Conservation (phyloP, 352 stramenopile genomes). For the Phytophthora pistaciae region DNA sequence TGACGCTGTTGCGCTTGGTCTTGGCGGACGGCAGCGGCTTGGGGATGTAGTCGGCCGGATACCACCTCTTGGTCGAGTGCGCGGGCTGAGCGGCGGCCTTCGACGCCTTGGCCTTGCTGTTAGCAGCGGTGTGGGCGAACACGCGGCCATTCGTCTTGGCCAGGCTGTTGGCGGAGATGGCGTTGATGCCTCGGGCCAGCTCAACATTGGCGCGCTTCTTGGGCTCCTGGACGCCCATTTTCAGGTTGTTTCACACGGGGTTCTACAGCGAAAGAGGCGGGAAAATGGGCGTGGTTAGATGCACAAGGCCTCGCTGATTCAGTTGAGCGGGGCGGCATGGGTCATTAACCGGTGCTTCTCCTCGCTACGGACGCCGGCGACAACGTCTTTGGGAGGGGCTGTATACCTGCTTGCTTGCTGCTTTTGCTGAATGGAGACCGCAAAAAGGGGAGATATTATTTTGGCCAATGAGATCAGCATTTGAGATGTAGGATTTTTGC, state of each 20-base stretch:
- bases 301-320: neutral
- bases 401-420: slow-evolving; percentile 17
- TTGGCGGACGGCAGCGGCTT: slow-evolving; percentile 70
- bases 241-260: neutral
- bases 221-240: slow-evolving; percentile 36
- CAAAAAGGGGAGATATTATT: slow-evolving; percentile 4
- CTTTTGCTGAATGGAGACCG: slow-evolving; percentile 20
- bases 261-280: neutral
- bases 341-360: neutral
- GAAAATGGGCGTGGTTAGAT: slow-evolving; percentile 7
- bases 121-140: slow-evolving; percentile 43
- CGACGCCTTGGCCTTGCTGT: slow-evolving; percentile 25
- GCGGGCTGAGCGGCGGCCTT: slow-evolving; percentile 47
- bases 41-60: slow-evolving; percentile 73
- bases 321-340: neutral
- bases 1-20: slow-evolving; percentile 78
- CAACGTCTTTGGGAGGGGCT: too few species aligned
- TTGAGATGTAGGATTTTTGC: neutral
- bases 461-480: slow-evolving; percentile 18
- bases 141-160: slow-evolving; percentile 67
- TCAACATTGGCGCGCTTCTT: slow-evolving; percentile 70
- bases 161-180: slow-evolving; percentile 75
- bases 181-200: slow-evolving; percentile 80
- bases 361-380: neutral
- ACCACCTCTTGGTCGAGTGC: slow-evolving; percentile 94